Evolutionary conservation across 331 rosid species (phyloP).

Genomic region (Acacia pycnantha): DNA sequence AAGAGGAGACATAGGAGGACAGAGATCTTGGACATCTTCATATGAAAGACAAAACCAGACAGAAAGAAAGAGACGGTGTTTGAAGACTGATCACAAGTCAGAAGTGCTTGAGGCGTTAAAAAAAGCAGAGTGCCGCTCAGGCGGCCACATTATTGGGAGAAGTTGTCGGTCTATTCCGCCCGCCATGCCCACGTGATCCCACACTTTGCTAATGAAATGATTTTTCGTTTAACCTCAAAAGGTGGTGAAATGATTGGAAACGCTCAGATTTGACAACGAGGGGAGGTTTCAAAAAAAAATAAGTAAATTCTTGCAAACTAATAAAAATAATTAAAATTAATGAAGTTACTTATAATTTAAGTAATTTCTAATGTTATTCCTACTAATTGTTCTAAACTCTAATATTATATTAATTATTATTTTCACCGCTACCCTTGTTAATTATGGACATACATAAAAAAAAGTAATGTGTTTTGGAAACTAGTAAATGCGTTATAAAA

Average conservation of each 20-base stretch:
- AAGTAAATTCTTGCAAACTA: too few species aligned
- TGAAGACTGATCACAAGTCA: not conserved
- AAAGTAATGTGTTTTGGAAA: too few species aligned
- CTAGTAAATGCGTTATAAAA: too few species aligned
- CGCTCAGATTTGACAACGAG: not conserved
- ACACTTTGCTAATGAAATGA: not conserved
- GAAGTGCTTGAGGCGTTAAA: not conserved
- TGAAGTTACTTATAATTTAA: too few species aligned
- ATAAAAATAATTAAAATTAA: too few species aligned
- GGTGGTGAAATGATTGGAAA: not conserved
- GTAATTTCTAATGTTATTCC: too few species aligned
- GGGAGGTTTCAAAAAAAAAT: too few species aligned
- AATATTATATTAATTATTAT: too few species aligned
- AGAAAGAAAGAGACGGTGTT: not conserved
- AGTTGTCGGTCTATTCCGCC: not conserved
- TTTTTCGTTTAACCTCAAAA: not conserved
- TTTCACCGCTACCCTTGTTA: too few species aligned
- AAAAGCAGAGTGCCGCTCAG: not conserved
- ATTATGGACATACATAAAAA: too few species aligned
- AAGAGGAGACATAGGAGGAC: slow-evolving; percentile 36
- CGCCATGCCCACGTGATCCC: too few species aligned
- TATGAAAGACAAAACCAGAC: not conserved
- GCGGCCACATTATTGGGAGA: not conserved
- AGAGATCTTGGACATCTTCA: slow-evolving; percentile 32
- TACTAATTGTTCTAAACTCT: too few species aligned